Evolutionary conservation across 352 stramenopile genomes (phyloP).

Genomic region (Globisporangium middletonii): DNA sequence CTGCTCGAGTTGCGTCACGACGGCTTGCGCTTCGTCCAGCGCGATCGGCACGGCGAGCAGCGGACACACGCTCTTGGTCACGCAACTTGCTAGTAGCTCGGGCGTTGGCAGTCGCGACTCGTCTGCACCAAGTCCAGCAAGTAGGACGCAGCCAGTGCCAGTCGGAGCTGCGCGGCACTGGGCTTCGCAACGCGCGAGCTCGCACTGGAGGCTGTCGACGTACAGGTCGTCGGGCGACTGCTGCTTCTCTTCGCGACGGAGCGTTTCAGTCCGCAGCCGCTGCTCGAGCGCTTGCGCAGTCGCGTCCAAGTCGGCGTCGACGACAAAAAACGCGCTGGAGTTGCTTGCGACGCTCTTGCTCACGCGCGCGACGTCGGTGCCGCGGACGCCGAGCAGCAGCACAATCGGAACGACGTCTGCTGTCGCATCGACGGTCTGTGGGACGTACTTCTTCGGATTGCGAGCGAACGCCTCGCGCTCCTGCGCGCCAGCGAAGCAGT

Average conservation of each 20-base stretch:
- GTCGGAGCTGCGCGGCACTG: neutral
- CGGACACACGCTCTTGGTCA: conserved; percentile 41
- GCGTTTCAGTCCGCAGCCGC: conserved; percentile 15
- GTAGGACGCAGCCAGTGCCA: neutral
- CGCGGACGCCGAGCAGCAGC: conserved; percentile 48
- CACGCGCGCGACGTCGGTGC: conserved; percentile 10
- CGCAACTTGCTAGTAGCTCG: conserved; percentile 33
- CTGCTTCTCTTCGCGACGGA: conserved; percentile 12
- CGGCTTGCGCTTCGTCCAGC: conserved; percentile 20
- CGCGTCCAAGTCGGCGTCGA: conserved; percentile 14
- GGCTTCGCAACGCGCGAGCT: conserved; percentile 8
- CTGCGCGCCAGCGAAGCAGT: conserved; percentile 39
- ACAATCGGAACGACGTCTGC: conserved; percentile 30
- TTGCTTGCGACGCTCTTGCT: conserved; percentile 4
- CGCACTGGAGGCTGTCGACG: conserved; percentile 15
- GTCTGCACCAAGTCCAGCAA: conserved; percentile 13
- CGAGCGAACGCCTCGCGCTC: conserved; percentile 43
- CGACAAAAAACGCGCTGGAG: conserved; percentile 5
- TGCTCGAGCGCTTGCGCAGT: conserved; percentile 3
- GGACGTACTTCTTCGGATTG: conserved; percentile 42
- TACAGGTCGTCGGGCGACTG: conserved; percentile 9
- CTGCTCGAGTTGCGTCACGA: conserved; percentile 22
- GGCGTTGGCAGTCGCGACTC: conserved; percentile 22
- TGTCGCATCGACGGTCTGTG: conserved; percentile 18
- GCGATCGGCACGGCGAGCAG: conserved; percentile 39